phyloP scores from a whole-genome alignment of 2,329 filamentous ascomycete genomes.

The Botrytis fabae region DNA sequence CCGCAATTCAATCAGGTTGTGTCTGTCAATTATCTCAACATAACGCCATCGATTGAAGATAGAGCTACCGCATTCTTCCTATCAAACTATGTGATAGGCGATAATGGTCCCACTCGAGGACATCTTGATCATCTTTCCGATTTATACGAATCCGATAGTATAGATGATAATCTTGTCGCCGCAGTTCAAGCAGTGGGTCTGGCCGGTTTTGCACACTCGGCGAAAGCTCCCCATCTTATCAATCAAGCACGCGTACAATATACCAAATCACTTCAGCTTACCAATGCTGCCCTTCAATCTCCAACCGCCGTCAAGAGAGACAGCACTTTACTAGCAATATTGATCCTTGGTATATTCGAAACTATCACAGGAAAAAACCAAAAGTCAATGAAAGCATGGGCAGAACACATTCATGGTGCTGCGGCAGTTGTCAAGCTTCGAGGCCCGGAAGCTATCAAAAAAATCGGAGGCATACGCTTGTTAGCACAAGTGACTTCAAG shows the following conservation, averaged over 20 bases:
- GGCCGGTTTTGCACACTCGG: slow-evolving; percentile 49
- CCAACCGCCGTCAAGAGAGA: slow-evolving; percentile 51
- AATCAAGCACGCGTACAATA: slow-evolving; percentile 53
- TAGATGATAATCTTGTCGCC: slow-evolving; percentile 49
- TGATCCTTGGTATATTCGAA: slow-evolving; percentile 57
- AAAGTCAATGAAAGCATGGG: slow-evolving; percentile 52
- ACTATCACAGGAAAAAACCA: slow-evolving; percentile 51
- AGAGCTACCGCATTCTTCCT: slow-evolving; percentile 35
- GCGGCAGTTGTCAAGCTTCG: slow-evolving; percentile 52
- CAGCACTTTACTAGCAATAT: slow-evolving; percentile 54
- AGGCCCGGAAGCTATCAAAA: slow-evolving; percentile 50
- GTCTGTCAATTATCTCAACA: slow-evolving; percentile 32
- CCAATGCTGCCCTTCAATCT: slow-evolving; percentile 51
- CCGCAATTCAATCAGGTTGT: background rate
- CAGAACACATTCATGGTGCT: slow-evolving; percentile 55
- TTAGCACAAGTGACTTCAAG: slow-evolving; percentile 55
- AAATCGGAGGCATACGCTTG: slow-evolving; percentile 51
- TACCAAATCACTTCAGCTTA: slow-evolving; percentile 51
- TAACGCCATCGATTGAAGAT: slow-evolving; percentile 38
- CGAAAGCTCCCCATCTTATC: slow-evolving; percentile 44
- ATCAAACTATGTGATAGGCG: slow-evolving; percentile 41
- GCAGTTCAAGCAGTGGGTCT: slow-evolving; percentile 58
- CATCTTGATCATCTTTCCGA: slow-evolving; percentile 56
- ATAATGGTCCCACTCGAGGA: slow-evolving; percentile 46
- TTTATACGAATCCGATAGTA: slow-evolving; percentile 44